Evolutionary conservation across 2,329 filamentous ascomycete genomes (phyloP), one percentile per base, ranked within the genome.

Genomic region (Alternaria sp.): DNA sequence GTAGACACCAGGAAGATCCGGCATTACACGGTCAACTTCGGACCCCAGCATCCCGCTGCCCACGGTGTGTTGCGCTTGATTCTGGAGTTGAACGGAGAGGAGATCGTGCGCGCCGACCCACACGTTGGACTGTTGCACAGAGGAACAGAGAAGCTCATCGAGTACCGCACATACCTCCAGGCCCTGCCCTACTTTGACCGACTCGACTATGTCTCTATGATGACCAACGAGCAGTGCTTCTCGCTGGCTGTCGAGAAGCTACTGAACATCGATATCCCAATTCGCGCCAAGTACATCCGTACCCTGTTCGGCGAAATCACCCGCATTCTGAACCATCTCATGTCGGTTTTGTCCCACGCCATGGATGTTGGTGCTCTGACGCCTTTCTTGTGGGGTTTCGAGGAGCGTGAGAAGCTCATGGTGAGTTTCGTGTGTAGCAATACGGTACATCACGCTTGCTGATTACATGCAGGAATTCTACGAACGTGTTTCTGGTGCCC

Each of bases 321-420:
- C 39, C 88, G 95, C 75, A 80, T 99, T 66, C 83, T 98, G 74
- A 99, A 99, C 86, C 96, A 99, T 80, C 87, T 98, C 74, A 99
- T 99, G 95, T 96, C 93, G 36, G 90, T 99, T 59, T 84, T 98
- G 66, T 96, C 94, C 57, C 94, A 98, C 86, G 94, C 94, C 78
- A 97, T 97, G 95, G 95, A 99, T 81, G 95, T 99, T 78, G 95
- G 95, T 83, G 95, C 95, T 69, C 82, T 99, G 79, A 99, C 95
- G 59, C 95, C 95, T 71, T 99, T 99, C 87, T 81, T 99, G 84
- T 99, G 95, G 95, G 95, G 95, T 63, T 99, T 99, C 80, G 95
- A 99, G 83, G 95, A 99, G 85, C 92, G 95, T 86, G 95, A 99
- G 85, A 99, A 99, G 87, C 87, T 99, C 61, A 99, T 99, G 96